Percentiles rank a stretch among this genome's conserved stretches.
phyloP scores from a whole-genome alignment of 352 stramenopile genomes.

The Blastocystis sp. region DNA sequence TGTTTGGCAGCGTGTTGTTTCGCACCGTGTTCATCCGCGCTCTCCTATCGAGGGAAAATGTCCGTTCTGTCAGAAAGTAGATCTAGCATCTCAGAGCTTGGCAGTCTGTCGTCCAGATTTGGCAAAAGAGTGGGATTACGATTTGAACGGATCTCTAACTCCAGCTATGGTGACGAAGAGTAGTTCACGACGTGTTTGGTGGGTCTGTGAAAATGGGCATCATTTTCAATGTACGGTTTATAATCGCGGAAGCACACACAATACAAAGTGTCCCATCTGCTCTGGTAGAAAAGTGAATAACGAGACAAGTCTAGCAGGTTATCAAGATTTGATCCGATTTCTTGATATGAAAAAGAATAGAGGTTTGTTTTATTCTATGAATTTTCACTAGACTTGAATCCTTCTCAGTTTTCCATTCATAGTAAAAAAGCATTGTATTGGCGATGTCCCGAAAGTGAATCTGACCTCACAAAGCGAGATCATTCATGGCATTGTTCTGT shows the following conservation, averaged over 20 bases:
- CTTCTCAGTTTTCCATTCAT: not conserved
- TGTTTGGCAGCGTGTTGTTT: not conserved
- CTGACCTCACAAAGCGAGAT: not conserved
- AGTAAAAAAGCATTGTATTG: constrained; percentile 35
- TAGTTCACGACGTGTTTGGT: constrained; percentile 10
- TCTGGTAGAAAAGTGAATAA: not conserved
- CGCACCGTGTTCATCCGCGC: not conserved
- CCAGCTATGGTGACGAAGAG: not conserved
- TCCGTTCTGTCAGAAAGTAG: constrained; percentile 10
- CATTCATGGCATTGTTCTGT: constrained; percentile 38
- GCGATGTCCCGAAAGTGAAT: constrained; percentile 25
- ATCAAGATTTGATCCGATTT: not conserved
- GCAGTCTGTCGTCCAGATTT: constrained; percentile 20
- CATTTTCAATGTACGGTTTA: constrained; percentile 53
- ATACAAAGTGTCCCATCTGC: constrained; percentile 28
- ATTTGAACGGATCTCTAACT: not conserved
- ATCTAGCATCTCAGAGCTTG: not conserved
- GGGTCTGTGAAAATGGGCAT: constrained; percentile 22
- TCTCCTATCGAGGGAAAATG: constrained; percentile 33
- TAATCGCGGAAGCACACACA: constrained; percentile 46
- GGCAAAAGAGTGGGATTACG: constrained; percentile 37
- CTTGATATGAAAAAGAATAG: not conserved
- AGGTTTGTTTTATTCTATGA: not conserved
- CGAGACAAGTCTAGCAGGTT: not conserved
- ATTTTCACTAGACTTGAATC: not conserved